Base-by-base conservation (phyloP, 768 basidiomycete genomes). In the Serendipita vermifera region DNA sequence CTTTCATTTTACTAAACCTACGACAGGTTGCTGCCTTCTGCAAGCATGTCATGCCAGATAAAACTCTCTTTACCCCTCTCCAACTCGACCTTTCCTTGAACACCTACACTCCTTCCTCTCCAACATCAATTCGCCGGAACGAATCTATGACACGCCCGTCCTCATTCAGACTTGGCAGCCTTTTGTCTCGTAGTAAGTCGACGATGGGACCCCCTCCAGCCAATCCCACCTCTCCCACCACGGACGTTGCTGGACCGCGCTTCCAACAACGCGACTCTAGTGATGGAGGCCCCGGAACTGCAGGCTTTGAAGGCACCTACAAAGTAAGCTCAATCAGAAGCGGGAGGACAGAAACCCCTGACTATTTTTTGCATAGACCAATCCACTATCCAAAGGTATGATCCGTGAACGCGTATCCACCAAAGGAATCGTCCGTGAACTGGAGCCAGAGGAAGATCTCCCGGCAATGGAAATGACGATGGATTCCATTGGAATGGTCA, bases 381-480 rank as follows among this genome's bases (percentile, higher is more conserved):
- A 51, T 26, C 68, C 69, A 4, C 70, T 67, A 61, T 63, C 57
- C 17, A 76, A 76, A 53, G 71, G 75, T 33, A 96, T 98, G 82
- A 87, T 98, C 55, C 80, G 94, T 33, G 94, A 98, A 68, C 78
- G 96, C 17, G 81, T 98, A 26, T 83, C 85, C 1, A 86, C 82
- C 1, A 76, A 75, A 7, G 96, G 96, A 5, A 67, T 82, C n/a
- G 72, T 90, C n/a, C 79, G 92, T 15, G 75, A 85, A 0, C 70
- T 99, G 33, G 93, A 97, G 61, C 71, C 82, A 0, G 79, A 82
- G 61, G 64, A 67, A 13, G 80, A 86, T 48, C 72, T 97, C 0
- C 69, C 71, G 13, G 87, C 82, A 3, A 73, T 93, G 57, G 73
- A 73, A 29, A 68, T 93, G 14, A 78, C 86, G 0, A 64, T 70